Evolutionary conservation across 192 early-diverging fungal species (phyloP).

Genomic region (Jimgerdemannia lactiflua): DNA sequence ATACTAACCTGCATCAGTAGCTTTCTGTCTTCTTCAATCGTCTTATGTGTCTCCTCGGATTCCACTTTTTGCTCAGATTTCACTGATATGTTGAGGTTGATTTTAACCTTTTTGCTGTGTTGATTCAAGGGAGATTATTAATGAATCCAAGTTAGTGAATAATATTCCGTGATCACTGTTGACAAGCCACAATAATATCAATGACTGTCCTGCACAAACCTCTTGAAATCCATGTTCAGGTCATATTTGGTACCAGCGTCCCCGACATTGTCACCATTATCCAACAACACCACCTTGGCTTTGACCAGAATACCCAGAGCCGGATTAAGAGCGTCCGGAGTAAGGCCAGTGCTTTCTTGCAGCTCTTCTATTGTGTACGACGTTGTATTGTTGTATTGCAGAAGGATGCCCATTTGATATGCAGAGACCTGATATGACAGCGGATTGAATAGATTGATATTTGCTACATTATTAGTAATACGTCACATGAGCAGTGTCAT

Average conservation of each 20-base stretch:
- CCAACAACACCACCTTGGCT: conserved; percentile 70
- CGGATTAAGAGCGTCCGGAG: conserved; percentile 58
- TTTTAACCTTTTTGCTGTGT: conserved; percentile 79
- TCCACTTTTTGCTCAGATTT: conserved; percentile 92
- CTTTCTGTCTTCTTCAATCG: conserved; percentile 90
- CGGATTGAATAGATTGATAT: background rate
- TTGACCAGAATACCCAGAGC: conserved; percentile 80
- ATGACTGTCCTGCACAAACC: conserved; percentile 16
- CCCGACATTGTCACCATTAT: conserved; percentile 48
- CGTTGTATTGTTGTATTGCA: conserved; percentile 83
- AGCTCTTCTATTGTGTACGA: conserved; percentile 81
- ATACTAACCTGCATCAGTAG: conserved; percentile 80
- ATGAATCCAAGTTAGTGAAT: background rate
- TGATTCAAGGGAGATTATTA: conserved; percentile 5
- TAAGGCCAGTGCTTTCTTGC: conserved; percentile 67
- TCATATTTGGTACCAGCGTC: conserved; percentile 59
- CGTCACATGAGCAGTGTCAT: background rate
- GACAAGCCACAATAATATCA: too few relatives aligned
- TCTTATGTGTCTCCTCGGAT: conserved; percentile 87
- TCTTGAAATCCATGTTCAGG: conserved; percentile 80
- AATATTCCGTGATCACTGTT: too few relatives aligned
- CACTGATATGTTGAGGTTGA: conserved; percentile 84
- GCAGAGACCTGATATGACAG: conserved; percentile 56
- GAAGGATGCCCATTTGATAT: conserved; percentile 92
- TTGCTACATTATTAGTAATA: background rate